Conservation (phyloP, 305 asterid genomes). For the Solanum aculeatissimum region DNA sequence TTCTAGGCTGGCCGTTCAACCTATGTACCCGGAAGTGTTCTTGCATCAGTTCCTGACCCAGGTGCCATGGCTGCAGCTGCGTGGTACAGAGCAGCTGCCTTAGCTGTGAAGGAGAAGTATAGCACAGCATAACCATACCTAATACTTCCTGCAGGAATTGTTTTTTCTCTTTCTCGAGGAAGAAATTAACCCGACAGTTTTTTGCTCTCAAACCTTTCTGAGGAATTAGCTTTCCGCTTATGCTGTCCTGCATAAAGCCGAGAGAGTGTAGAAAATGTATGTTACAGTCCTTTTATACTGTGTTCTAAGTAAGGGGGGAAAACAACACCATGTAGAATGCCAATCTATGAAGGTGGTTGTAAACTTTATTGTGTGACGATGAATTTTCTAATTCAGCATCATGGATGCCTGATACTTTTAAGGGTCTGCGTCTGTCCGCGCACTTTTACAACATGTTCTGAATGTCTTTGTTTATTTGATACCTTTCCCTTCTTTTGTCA, state of each 20-base stretch:
- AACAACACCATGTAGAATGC: neutral
- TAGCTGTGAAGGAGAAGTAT: constrained; percentile 41
- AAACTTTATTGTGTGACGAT: neutral
- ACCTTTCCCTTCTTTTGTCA: neutral
- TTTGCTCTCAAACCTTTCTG: neutral
- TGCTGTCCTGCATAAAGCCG: constrained; percentile 1
- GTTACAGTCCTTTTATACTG: neutral
- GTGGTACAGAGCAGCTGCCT: constrained; percentile 88
- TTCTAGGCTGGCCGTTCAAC: constrained; percentile 96
- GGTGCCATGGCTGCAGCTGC: constrained; percentile 97
- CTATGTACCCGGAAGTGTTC: constrained; percentile 60
- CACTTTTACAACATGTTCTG: neutral
- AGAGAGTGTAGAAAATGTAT: constrained; percentile 1
- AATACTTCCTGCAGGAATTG: neutral
- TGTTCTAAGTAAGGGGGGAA: neutral
- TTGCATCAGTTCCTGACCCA: constrained; percentile 82
- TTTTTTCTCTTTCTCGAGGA: neutral
- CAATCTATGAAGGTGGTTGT: neutral
- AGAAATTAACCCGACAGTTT: neutral
- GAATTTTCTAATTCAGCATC: neutral
- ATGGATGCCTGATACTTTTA: neutral
- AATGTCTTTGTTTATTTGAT: neutral
- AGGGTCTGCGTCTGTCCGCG: neutral
- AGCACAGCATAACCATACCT: constrained; percentile 11
- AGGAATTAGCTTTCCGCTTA: constrained; percentile 1